Conservation (phyloP, 169 alveolate genomes). For the Eimeria brunetti region DNA sequence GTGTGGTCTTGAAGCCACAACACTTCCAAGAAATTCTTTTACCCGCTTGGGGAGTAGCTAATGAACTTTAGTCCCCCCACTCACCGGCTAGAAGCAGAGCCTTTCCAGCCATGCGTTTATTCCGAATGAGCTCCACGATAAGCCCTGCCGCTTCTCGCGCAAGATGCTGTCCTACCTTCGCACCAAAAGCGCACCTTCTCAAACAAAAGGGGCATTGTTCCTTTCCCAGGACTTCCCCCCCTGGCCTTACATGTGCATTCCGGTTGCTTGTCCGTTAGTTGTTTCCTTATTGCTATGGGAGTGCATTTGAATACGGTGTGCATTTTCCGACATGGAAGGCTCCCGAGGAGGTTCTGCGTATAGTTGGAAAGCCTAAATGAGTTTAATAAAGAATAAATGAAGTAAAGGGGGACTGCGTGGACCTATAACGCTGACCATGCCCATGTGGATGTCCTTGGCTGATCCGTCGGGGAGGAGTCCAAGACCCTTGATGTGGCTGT, state of each 20-base stretch:
- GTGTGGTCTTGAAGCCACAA: neutral
- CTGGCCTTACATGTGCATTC: neutral
- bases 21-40: neutral
- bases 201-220: neutral
- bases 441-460: constrained; percentile 87
- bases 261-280: neutral
- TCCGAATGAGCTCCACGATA: constrained; percentile 97
- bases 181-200: constrained; percentile 89
- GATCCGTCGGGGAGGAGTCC: constrained; percentile 97
- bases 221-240: neutral
- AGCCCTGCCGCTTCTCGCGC: constrained; percentile 99
- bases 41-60: neutral
- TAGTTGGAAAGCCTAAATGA: neutral
- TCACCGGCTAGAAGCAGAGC: constrained; percentile 86
- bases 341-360: neutral
- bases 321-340: neutral
- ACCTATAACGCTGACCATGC: constrained; percentile 74
- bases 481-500: constrained; percentile 99
- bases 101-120: constrained; percentile 96
- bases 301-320: neutral
- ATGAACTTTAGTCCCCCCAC: neutral
- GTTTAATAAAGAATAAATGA: neutral
- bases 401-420: neutral
- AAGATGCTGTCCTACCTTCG: constrained; percentile 96
- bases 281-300: neutral